Base-by-base conservation (phyloP, 169 alveolate genomes). In the Amoebophrya sp. region DNA sequence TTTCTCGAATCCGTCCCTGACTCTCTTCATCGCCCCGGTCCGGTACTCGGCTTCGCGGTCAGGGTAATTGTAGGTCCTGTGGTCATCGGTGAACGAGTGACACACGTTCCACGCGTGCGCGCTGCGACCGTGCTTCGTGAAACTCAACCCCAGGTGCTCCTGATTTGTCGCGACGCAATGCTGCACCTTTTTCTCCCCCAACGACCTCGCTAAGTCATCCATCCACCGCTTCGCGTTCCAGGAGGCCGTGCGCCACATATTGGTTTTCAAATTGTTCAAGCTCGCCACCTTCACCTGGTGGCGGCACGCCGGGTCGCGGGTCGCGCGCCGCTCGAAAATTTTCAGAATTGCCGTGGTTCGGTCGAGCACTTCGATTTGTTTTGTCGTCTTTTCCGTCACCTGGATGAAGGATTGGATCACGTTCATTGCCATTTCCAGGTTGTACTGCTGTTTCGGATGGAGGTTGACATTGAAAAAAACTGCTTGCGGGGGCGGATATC, bases 341-440 rank as follows among this genome's bases (percentile, higher is more conserved):
- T 66, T 66, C 83, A 66, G 0, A 25, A 66, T 66, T 25, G 83
- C 32, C 32, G 83, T 66, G 35, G 83, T 66, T 7, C 83, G 83
- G 18, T 66, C 83, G 83, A 66, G 1, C 29, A 66, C 35, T 1
- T 12, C 32, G 83, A 66, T 66, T 3, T 2, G 83, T 25, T 66
- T n/a, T 7, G 7, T 47, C 83, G 7, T 7, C 83, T 66, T n/a
- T 3, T n/a, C 83, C 35, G 29, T 66, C 32, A 1, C 35, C 83
- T 18, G 2, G 83, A 66, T 66, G 83, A 66, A 66, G 35, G 32
- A 7, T 25, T 66, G 32, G 35, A 66, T 66, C 83, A 66, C 83
- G 35, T 66, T 66, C 38, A 66, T 66, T 25, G 83, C 83, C 83
- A 66, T 66, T 18, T 66, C 83, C 83, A 66, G 83, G 35, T 66